Evolutionary conservation across 139 green algal species (phyloP).

Genomic region (Chlamydomonas urium): DNA sequence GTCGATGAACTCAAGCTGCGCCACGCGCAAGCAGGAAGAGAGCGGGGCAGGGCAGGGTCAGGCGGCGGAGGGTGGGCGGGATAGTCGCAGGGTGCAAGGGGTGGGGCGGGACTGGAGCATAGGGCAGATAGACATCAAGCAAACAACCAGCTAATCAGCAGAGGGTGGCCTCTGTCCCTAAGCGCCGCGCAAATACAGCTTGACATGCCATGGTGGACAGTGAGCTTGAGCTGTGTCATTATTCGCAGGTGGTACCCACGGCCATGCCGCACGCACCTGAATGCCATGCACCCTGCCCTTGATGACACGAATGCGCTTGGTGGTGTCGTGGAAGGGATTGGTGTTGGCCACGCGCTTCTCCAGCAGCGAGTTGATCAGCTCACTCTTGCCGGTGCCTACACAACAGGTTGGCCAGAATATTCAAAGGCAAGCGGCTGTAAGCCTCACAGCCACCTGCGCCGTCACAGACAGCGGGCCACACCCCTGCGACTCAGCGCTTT

Average conservation of each 20-base stretch:
- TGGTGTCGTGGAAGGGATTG: slow-evolving; percentile 44
- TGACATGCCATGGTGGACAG: no score
- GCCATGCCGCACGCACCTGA: no score
- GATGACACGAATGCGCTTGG: slow-evolving; percentile 33
- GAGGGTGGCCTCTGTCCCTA: no score
- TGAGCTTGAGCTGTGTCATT: no score
- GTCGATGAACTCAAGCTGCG: slow-evolving; percentile 48
- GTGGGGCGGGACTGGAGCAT: no score
- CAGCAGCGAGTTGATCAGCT: slow-evolving; percentile 54
- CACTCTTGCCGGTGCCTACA: slow-evolving; percentile 46
- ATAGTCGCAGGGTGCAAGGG: not conserved
- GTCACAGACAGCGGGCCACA: not conserved
- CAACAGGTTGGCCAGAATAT: not conserved
- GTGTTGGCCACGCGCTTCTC: slow-evolving; percentile 29
- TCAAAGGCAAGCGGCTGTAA: not conserved
- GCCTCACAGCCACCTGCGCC: not conserved
- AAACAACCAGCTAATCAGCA: no score
- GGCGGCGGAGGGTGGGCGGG: not conserved
- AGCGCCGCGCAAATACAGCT: no score
- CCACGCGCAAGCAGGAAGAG: not conserved
- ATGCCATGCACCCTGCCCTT: slow-evolving; percentile 38
- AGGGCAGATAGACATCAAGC: no score
- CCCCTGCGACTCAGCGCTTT: not conserved
- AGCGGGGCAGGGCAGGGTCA: not conserved
- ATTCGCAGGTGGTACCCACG: no score